Conservation (phyloP, 805 yeast genomes). For the Candida michaelii region DNA sequence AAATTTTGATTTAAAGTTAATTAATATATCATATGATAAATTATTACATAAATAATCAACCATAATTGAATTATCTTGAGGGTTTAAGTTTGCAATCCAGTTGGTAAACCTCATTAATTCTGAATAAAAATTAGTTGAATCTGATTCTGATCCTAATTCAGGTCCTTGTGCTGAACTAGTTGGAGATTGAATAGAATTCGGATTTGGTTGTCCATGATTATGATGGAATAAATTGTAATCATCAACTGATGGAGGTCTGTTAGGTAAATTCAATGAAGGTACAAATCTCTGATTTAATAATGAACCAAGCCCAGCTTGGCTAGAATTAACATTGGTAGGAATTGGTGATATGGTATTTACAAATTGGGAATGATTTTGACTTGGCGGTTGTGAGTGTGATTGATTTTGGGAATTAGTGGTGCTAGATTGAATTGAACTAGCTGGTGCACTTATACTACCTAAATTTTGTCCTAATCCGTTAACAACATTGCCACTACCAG, state of each 20-base stretch:
- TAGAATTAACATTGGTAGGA: conserved; percentile 15
- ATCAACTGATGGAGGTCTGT: conserved; percentile 44
- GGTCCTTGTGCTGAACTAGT: background rate
- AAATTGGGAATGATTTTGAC: conserved; percentile 1
- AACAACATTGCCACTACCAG: background rate
- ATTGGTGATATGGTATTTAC: conserved; percentile 12
- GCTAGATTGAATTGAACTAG: background rate
- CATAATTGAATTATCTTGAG: conserved; percentile 53
- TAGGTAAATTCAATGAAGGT: conserved; percentile 31
- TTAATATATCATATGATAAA: conserved; percentile 51
- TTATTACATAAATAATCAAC: conserved; percentile 53
- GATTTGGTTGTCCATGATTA: conserved; percentile 8
- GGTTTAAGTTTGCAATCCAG: conserved; percentile 51
- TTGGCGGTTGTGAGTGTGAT: too few relatives aligned
- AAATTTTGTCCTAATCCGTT: background rate
- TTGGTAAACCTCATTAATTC: conserved; percentile 51
- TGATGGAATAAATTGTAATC: conserved; percentile 26
- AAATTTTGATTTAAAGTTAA: conserved; percentile 48
- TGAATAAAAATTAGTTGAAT: conserved; percentile 40
- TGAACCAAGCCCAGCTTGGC: conserved; percentile 25
- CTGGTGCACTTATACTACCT: conserved; percentile 5
- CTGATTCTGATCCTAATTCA: background rate
- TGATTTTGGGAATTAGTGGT: background rate
- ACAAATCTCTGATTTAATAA: conserved; percentile 27
- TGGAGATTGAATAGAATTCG: conserved; percentile 10